phyloP scores from a whole-genome alignment of 2,329 filamentous ascomycete genomes.

The Monosporascus sp. region DNA sequence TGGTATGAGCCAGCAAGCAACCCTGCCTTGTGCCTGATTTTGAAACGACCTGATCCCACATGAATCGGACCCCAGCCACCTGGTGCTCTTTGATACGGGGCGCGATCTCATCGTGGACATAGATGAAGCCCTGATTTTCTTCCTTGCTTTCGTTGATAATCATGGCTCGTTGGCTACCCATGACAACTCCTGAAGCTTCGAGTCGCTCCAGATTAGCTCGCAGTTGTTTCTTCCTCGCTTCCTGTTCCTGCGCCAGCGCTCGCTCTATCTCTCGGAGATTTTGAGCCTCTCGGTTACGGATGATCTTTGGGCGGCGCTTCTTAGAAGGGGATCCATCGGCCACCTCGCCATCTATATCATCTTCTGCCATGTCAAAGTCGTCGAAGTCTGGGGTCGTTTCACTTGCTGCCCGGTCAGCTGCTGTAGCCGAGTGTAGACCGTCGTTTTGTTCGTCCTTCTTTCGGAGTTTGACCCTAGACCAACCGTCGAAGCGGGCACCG shows the following conservation, averaged over 20 bases:
- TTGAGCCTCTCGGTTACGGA: conserved; percentile 45
- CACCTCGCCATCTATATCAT: conserved; percentile 17
- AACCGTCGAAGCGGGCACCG: conserved; percentile 19
- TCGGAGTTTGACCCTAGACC: not conserved
- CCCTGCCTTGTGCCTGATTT: conserved; percentile 58
- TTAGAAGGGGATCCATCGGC: conserved; percentile 32
- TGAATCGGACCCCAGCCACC: conserved; percentile 73
- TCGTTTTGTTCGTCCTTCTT: not conserved
- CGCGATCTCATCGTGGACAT: conserved; percentile 60
- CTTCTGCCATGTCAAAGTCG: conserved; percentile 1
- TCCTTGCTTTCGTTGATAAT: conserved; percentile 64
- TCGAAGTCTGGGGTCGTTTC: not conserved
- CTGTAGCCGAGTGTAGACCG: not conserved
- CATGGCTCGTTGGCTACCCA: conserved; percentile 39
- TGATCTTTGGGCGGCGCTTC: conserved; percentile 29
- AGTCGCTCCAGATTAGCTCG: conserved; percentile 34
- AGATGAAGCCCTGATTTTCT: conserved; percentile 56
- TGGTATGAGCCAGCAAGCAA: conserved; percentile 80
- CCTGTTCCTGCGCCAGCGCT: conserved; percentile 48
- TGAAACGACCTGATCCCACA: conserved; percentile 79
- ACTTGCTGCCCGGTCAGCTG: not conserved
- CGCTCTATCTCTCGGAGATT: conserved; percentile 52
- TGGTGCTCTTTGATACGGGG: conserved; percentile 72
- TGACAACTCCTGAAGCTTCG: conserved; percentile 36
- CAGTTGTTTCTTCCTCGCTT: conserved; percentile 44